phyloP scores from a whole-genome alignment of 768 basidiomycete species.

The Podaxis sp. region DNA sequence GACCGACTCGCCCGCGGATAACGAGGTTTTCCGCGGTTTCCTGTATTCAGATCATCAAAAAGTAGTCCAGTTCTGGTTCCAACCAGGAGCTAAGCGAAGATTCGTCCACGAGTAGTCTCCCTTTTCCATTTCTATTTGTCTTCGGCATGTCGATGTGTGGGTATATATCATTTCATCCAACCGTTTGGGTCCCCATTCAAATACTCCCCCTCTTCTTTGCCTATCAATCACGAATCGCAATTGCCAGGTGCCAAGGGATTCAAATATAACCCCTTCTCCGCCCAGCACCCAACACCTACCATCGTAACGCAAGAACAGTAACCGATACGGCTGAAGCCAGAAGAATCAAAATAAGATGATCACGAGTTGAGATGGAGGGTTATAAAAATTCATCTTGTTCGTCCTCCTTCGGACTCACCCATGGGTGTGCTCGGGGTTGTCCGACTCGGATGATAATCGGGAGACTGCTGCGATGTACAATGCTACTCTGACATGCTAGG shows the following conservation, averaged over 20 bases:
- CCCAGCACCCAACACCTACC: neutral
- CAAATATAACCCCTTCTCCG: neutral
- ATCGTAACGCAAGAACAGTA: neutral
- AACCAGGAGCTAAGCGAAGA: conserved; percentile 7
- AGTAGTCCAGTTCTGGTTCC: conserved; percentile 2
- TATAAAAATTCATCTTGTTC: neutral
- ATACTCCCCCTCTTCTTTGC: neutral
- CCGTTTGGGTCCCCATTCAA: neutral
- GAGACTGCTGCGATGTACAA: neutral
- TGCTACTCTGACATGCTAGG: neutral
- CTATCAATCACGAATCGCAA: neutral
- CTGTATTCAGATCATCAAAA: conserved; percentile 15
- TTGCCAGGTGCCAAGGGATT: neutral
- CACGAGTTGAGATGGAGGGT: neutral
- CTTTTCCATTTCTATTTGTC: neutral
- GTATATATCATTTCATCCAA: neutral
- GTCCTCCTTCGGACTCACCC: neutral
- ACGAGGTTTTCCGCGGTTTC: conserved; percentile 20
- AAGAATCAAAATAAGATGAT: neutral
- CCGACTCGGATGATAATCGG: conserved; percentile 1
- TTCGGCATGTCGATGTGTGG: neutral
- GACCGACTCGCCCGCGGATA: conserved; percentile 24
- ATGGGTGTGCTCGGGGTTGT: neutral
- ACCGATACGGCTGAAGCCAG: neutral
- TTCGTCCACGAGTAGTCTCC: neutral